Evolutionary conservation across 148 eudicot species (phyloP).

Genomic region (Cornus controversa): DNA sequence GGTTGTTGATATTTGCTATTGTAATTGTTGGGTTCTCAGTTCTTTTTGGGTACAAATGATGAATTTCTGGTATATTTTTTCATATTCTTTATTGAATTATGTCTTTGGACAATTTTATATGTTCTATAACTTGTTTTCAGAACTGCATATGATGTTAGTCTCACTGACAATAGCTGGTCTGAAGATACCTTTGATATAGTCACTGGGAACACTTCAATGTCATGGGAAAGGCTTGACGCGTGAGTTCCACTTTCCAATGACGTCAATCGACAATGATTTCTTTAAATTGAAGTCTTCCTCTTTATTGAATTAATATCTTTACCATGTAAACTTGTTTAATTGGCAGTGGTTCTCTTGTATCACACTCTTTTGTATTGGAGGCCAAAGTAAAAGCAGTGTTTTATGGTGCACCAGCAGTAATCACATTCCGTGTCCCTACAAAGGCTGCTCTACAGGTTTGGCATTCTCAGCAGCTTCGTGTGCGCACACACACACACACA

Average conservation of each 20-base stretch:
- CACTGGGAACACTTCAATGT: slow-evolving; percentile 52
- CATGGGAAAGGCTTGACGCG: slow-evolving; percentile 66
- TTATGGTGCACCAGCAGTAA: slow-evolving; percentile 52
- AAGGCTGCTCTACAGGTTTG: slow-evolving; percentile 51
- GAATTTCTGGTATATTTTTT: too few relatives aligned
- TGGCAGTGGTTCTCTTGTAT: slow-evolving; percentile 50
- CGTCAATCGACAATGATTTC: background rate
- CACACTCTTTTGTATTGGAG: slow-evolving; percentile 59
- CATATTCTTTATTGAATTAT: too few relatives aligned
- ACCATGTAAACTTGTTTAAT: background rate
- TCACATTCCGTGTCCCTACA: slow-evolving; percentile 49
- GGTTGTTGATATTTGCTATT: too few relatives aligned
- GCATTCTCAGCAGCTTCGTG: background rate
- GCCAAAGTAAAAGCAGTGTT: slow-evolving; percentile 45
- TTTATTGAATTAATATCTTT: background rate
- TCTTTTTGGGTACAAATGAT: too few relatives aligned
- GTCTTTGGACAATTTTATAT: background rate
- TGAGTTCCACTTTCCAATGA: slow-evolving; percentile 23
- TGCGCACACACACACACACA: too few relatives aligned
- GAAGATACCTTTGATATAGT: slow-evolving; percentile 43
- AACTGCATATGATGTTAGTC: slow-evolving; percentile 55
- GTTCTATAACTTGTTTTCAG: slow-evolving; percentile 20
- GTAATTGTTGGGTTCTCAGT: too few relatives aligned
- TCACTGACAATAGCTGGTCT: slow-evolving; percentile 55
- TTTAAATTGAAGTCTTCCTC: too few relatives aligned